Base-by-base conservation (phyloP, 192 early-diverging fungal genomes). In the Phycomyces blakesleeanus region DNA sequence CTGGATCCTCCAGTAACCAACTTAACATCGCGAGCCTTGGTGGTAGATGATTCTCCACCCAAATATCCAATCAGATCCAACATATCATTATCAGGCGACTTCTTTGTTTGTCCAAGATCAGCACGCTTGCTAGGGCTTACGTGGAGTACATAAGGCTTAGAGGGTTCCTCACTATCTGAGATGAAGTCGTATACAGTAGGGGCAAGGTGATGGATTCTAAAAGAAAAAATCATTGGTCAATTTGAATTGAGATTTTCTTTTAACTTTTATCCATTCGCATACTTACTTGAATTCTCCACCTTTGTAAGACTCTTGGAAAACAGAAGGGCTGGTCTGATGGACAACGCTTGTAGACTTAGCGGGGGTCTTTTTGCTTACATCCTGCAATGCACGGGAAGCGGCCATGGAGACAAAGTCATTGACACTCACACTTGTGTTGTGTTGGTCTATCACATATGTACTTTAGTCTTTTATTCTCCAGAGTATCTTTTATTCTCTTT, bases 381-480 rank as follows among this genome's bases (percentile, higher is more conserved):
- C 93, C 50, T 83, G 81, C 50, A 96, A 76, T 1, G 96, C 91
- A 26, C 91, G 77, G 37, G 83, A 82, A 5, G 92, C 83, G 0
- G 96, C 96, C 82, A 95, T 95, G 81, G 93, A 86, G 57, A 98
- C 86, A 75, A 98, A 95, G 76, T 98, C 96, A 72, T 96, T 95
- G 51, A 98, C 84, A 51, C 91, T 92, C 20, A 96, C 82, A 58
- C 66, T 68, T 6, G 73, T 73, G 27, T 63, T 49, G 11, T 74
- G 54, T 65, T 74, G 63, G n/a, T 75, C 75, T 77, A 50, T 27
- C 14, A 50, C n/a, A n/a, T n/a, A n/a, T n/a, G n/a, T n/a, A n/a
- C n/a, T n/a, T n/a, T n/a, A n/a, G n/a, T 50, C 39, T 40, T 44
- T 12, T 54, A 34, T 50, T 41, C 6, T 34, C 39, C n/a, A n/a